Percentiles rank a stretch among this genome's conserved stretches.
These are phyloP conservation scores for Fonsecaea multimorphosa DNA, from an alignment of 2,329 filamentous ascomycete species.

Conservation along the genomic window DNA sequence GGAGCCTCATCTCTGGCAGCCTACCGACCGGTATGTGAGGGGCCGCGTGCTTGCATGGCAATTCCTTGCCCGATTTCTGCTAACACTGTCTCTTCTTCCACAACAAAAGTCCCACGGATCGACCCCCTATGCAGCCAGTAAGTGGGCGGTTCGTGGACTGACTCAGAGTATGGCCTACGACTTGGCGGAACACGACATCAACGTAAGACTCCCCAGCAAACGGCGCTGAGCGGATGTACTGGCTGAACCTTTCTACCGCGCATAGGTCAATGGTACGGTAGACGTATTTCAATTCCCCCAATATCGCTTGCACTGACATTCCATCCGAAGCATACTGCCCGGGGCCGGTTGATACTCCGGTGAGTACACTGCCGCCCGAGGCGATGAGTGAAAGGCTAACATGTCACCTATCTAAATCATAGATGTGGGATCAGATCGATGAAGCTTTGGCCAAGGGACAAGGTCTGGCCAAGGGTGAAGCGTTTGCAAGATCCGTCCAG, in stretches of 20 bases:
- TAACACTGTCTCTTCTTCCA: slow-evolving; percentile 46
- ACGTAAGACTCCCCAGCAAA: slow-evolving; percentile 52
- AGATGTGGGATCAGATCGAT: slow-evolving; percentile 73
- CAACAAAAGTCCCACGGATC: slow-evolving; percentile 62
- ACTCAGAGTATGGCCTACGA: slow-evolving; percentile 71
- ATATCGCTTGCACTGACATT: too few relatives aligned
- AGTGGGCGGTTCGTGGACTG: slow-evolving; percentile 70
- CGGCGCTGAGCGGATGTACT: neutral
- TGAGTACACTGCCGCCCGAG: too few relatives aligned
- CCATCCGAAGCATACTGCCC: slow-evolving; percentile 71
- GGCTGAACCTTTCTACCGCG: slow-evolving; percentile 1
- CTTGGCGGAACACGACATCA: slow-evolving; percentile 67
- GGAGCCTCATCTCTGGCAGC: slow-evolving; percentile 40
- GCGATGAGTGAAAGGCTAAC: too few relatives aligned
- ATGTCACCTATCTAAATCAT: too few relatives aligned
- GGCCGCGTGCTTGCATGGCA: neutral
- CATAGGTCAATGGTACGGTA: slow-evolving; percentile 16
- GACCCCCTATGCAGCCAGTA: slow-evolving; percentile 67
- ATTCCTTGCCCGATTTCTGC: neutral
- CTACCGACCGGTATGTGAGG: neutral
- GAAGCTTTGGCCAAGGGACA: slow-evolving; percentile 50
- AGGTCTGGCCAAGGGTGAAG: slow-evolving; percentile 58
- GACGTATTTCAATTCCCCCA: too few relatives aligned
- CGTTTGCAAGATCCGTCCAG: slow-evolving; percentile 59
- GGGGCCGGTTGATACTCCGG: slow-evolving; percentile 66